Base-by-base conservation (phyloP, 2,329 filamentous ascomycete genomes). In the Alternaria rosae region DNA sequence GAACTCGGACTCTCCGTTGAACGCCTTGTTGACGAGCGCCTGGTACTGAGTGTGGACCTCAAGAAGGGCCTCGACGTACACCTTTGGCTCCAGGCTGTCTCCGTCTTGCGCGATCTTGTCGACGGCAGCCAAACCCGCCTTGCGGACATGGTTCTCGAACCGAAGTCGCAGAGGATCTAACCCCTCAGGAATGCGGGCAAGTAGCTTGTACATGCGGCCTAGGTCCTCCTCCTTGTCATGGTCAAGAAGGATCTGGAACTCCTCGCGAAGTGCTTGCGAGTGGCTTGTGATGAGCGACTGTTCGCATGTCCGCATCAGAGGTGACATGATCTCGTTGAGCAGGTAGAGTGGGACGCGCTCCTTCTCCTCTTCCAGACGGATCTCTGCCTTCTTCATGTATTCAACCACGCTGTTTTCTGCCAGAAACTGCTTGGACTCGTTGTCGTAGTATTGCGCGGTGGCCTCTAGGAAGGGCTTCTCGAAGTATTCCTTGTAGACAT, bases 381-480 rank as follows among this genome's bases (percentile, higher is more conserved):
- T 82, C 81, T 98, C 94, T 1, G 95, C 96, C 86, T 99, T 99
- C 85, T 98, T 98, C 95, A 99, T 98, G 82, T 98, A 99, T 77
- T 99, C 95, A 32, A 99, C 94, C 5, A 99, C 93, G 66, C 92
- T 97, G 78, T 99, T 99, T 79, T 98, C 94, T 11, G 93, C 92
- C 32, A 99, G 89, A 76, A 99, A 99, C 66, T 93, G 91, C 72
- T 93, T 92, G 20, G 95, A 98, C 79, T 99, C 96, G 47, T 91
- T 89, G 71, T 93, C 86, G 79, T 99, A 99, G 82, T 97, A 99
- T 28, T 85, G 82, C 71, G 87, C 88, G 10, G 95, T 99, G 4
- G 93, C 92, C 6, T 86, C 85, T 54, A 99, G 86, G 85, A 97
- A 99, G 0, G 96, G 95, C 73, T 87, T 88, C 82, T 99, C 94